These are phyloP conservation scores for Trichosporon sp. DNA, from an alignment of 1,284 basidiomycete species.

Conservation along the genomic window DNA sequence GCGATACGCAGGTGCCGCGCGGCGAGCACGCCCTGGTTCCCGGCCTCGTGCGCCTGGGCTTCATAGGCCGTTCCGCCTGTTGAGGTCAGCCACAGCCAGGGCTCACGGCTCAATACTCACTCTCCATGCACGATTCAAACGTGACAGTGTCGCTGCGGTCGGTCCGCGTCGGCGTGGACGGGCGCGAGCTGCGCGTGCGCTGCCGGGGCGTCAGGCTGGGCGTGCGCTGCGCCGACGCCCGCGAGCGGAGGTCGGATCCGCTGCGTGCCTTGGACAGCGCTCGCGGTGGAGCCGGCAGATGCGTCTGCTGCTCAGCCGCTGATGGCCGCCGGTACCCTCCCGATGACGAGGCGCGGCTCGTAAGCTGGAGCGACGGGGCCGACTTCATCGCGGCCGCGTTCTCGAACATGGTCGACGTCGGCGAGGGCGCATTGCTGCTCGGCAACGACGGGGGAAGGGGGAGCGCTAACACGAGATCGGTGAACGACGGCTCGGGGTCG, in stretches of 20 bases:
- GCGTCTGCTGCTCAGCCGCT: not conserved
- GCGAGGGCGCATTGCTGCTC: not conserved
- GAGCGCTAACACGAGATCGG: not conserved
- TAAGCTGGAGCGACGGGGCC: not conserved
- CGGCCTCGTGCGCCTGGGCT: constrained; percentile 35
- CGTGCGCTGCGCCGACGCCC: not conserved
- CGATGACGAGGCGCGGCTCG: not conserved
- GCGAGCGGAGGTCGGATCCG: not conserved
- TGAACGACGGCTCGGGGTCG: not conserved
- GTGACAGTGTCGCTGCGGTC: not conserved
- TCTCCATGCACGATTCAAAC: constrained; percentile 36
- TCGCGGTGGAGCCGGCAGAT: not conserved
- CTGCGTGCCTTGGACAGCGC: not conserved
- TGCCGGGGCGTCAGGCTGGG: not conserved
- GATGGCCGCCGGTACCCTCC: not conserved
- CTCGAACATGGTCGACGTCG: not conserved
- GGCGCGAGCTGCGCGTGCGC: not conserved
- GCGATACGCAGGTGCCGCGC: constrained; percentile 44
- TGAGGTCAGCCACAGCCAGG: not conserved
- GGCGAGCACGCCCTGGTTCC: constrained; percentile 39
- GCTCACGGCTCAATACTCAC: constrained; percentile 25
- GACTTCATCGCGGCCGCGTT: not conserved
- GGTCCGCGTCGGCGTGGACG: not conserved
- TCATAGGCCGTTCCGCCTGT: constrained; percentile 43
- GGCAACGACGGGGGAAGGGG: not conserved